Base-by-base conservation (phyloP, 495 filamentous ascomycete genomes). In the Patellaria atrata region DNA sequence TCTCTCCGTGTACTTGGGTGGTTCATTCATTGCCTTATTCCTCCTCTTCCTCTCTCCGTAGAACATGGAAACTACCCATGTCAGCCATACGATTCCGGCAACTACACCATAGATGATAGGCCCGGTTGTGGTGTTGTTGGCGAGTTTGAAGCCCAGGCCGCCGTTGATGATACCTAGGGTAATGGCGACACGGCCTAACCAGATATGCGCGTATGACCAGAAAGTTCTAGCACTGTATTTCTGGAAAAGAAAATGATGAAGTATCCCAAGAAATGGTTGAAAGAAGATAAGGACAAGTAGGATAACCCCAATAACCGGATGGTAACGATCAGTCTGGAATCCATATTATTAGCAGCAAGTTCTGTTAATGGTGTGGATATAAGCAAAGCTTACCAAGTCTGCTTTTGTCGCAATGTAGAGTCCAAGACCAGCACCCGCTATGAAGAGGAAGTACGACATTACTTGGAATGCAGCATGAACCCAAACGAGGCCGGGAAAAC, bases 121-220 rank as follows among this genome's bases (percentile, higher is more conserved):
- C 3, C 42, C 42, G 13, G 28, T 15, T 6, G 27, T 27, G 24
- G 38, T 40, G 20, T 10, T 22, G 12, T 38, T 29, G 22, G 53
- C 51, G n/a, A 60, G 45, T 36, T 31, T 35, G 36, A 60, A 41
- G 0, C 57, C 57, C 1, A 60, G 48, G 4, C 57, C 57, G 13
- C 55, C 57, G 32, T 60, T 60, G 42, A 58, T 50, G 37, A 58
- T 58, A 16, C 55, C 57, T 33, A 60, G 51, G 0, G 49, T 52
- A 33, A 60, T 55, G 30, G 42, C 36, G 12, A 44, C 15, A 7
- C 57, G 44, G n/a, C 57, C 55, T 20, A 58, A 34, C 51, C 53
- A 58, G 35, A 60, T 37, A 33, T 60, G 57, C 8, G 30, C 30
- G 37, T 60, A 49, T 4, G 53, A 57, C 51, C 54, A 58, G 33